phyloP scores from a whole-genome alignment of 169 alveolate species.

The Eimeria brunetti region DNA sequence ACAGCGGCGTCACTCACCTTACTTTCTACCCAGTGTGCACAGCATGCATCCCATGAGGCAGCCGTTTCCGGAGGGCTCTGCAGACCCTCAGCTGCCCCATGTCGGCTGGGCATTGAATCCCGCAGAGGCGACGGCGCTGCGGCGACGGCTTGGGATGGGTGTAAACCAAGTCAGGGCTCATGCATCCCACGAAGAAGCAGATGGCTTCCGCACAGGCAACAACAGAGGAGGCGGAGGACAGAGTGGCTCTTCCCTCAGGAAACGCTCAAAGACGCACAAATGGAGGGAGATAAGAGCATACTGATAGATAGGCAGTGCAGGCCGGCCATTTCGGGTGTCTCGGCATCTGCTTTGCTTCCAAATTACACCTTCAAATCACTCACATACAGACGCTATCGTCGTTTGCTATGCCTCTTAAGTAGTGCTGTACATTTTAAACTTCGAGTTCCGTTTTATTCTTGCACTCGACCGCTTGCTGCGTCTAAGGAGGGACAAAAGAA shows the following conservation, averaged over 20 bases:
- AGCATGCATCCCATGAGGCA: slow-evolving; percentile 79
- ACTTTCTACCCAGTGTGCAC: slow-evolving; percentile 70
- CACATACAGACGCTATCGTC: background rate
- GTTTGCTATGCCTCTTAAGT: background rate
- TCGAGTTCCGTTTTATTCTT: too few relatives aligned
- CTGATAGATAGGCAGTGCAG: slow-evolving; percentile 25
- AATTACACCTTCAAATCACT: background rate
- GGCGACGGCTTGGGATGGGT: slow-evolving; percentile 77
- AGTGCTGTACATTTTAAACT: background rate
- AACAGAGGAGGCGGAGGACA: slow-evolving; percentile 93
- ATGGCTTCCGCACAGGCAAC: slow-evolving; percentile 85
- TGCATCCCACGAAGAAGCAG: slow-evolving; percentile 87
- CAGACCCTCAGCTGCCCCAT: slow-evolving; percentile 51
- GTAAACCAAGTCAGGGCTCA: slow-evolving; percentile 81
- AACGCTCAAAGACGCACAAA: slow-evolving; percentile 89
- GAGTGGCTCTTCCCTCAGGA: slow-evolving; percentile 88
- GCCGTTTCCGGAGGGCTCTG: slow-evolving; percentile 71
- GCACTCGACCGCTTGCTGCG: background rate
- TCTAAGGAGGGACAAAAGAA: background rate
- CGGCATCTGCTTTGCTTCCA: background rate
- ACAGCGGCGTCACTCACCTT: slow-evolving; percentile 67
- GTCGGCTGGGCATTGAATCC: slow-evolving; percentile 75
- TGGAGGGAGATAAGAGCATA: slow-evolving; percentile 87
- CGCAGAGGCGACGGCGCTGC: slow-evolving; percentile 64
- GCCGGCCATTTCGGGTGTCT: background rate